Evolutionary conservation across 495 filamentous ascomycete species (phyloP).

Genomic region (Penicillium odoratum): DNA sequence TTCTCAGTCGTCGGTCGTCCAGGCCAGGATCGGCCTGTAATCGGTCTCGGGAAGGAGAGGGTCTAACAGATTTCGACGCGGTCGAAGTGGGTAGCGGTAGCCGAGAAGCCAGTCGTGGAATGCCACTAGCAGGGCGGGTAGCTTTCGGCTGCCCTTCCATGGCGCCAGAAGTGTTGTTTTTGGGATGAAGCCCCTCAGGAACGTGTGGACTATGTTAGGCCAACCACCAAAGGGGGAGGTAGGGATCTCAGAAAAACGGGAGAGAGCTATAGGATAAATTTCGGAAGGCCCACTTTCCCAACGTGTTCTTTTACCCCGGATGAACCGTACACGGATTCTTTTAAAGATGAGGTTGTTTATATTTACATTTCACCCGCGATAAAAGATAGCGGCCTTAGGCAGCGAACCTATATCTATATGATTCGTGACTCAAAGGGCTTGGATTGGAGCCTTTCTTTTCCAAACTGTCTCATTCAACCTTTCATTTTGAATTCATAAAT

Average conservation of each 20-base stretch:
- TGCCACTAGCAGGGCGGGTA: conserved; percentile 34
- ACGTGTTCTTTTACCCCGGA: background rate
- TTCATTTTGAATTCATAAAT: background rate
- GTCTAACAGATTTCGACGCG: conserved; percentile 35
- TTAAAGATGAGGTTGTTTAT: conserved; percentile 25
- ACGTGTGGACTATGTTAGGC: background rate
- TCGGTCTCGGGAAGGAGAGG: conserved; percentile 48
- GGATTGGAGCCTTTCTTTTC: background rate
- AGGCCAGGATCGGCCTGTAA: conserved; percentile 44
- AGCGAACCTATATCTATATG: background rate
- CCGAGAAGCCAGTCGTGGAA: conserved; percentile 44
- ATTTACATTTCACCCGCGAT: conserved; percentile 23
- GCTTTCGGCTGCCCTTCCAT: conserved; percentile 41
- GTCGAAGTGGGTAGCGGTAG: conserved; percentile 43
- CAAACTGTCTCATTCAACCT: background rate
- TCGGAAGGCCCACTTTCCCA: conserved; percentile 7
- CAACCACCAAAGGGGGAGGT: background rate
- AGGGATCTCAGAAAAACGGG: background rate
- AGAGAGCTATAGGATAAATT: background rate
- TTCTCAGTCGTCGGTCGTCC: conserved; percentile 34
- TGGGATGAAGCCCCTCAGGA: background rate
- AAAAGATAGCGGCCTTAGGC: conserved; percentile 29
- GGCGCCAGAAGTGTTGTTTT: conserved; percentile 4
- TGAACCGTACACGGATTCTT: background rate
- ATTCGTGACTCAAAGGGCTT: background rate